These are phyloP conservation scores for Caryocar brasiliense DNA, from an alignment of 441 rosid species.

Conservation along the genomic window DNA sequence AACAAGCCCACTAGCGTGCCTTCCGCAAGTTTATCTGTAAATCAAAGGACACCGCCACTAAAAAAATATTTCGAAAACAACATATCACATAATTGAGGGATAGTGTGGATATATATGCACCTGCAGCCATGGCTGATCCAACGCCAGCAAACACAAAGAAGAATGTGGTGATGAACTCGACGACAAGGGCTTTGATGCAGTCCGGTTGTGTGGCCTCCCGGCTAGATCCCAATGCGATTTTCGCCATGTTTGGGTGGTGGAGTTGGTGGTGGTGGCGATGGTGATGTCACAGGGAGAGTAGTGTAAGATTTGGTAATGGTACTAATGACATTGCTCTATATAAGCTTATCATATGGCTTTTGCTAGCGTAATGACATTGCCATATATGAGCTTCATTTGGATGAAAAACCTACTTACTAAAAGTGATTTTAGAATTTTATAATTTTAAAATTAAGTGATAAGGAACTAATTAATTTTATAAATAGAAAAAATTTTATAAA, in stretches of 20 bases:
- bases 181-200: slow-evolving; percentile 62
- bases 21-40: slow-evolving; percentile 39
- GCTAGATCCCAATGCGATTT: slow-evolving; percentile 49
- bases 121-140: slow-evolving; percentile 65
- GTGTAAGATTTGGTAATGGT: no score
- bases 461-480: no score
- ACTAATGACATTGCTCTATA: no score
- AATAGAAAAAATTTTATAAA: no score
- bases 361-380: no score
- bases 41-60: neutral
- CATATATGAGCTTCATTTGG: no score
- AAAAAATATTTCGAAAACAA: neutral
- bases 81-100: neutral
- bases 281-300: no score
- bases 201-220: slow-evolving; percentile 53
- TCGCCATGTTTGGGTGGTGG: slow-evolving; percentile 53
- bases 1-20: slow-evolving; percentile 47
- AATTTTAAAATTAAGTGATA: no score
- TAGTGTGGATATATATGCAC: slow-evolving; percentile 14
- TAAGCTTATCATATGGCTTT: no score
- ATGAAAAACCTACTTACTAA: no score
- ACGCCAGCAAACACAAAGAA: slow-evolving; percentile 75
- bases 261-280: no score
- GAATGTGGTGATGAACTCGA: slow-evolving; percentile 75
- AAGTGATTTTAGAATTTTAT: no score